Evolutionary conservation across 176 grass and related monocot species (phyloP).

Genomic region (Tillandsia leiboldiana): DNA sequence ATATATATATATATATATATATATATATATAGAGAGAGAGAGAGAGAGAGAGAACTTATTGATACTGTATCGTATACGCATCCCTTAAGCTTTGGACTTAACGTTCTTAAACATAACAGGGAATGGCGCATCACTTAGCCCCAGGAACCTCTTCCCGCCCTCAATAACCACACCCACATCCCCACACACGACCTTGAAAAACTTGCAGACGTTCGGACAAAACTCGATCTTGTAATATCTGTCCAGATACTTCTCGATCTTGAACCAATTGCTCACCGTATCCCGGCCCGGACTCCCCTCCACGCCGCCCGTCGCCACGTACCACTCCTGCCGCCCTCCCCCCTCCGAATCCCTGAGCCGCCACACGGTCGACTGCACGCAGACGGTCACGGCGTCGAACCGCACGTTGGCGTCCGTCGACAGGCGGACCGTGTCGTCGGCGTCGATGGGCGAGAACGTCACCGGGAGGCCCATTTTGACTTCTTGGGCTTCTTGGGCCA

Average conservation of each 20-base stretch:
- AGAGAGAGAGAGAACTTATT: not conserved
- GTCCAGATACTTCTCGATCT: constrained; percentile 11
- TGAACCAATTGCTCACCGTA: constrained; percentile 17
- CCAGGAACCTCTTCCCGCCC: constrained; percentile 5
- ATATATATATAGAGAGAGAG: too few relatives aligned
- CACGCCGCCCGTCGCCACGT: not conserved
- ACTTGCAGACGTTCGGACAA: constrained; percentile 7
- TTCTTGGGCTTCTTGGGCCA: not conserved
- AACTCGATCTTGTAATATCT: constrained; percentile 15
- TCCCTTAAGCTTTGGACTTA: not conserved
- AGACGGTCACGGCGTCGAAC: constrained; percentile 8
- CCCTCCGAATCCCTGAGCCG: not conserved
- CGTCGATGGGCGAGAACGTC: not conserved
- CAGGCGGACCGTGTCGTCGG: not conserved
- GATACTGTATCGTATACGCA: not conserved
- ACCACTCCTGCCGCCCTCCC: not conserved
- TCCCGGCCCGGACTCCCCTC: not conserved
- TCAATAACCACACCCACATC: constrained; percentile 9
- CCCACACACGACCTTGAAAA: constrained; percentile 14
- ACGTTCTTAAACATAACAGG: constrained; percentile 5
- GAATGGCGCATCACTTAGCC: not conserved
- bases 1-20: not conserved
- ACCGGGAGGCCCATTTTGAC: not conserved
- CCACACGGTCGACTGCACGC: constrained; percentile 16
- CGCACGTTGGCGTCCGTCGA: constrained; percentile 19